Conservation (phyloP, 2,329 filamentous ascomycete genomes). For the Hypoxylon sp. region DNA sequence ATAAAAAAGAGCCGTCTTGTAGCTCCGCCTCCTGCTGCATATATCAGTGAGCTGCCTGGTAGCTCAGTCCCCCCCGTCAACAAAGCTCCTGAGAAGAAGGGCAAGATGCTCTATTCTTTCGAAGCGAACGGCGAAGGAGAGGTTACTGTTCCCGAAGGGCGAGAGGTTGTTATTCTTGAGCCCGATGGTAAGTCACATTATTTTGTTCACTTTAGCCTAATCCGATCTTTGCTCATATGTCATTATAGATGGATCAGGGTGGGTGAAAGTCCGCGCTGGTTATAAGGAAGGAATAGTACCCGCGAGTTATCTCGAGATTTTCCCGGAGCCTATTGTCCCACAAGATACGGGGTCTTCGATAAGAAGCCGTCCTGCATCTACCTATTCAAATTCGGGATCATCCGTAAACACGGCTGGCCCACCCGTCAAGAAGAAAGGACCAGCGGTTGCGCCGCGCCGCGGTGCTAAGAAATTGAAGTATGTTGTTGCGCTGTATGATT, state of each 20-base stretch:
- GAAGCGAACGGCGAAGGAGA: conserved; percentile 86
- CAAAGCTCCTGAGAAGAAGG: conserved; percentile 71
- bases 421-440: conserved; percentile 84
- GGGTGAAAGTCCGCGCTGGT: conserved; percentile 86
- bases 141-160: conserved; percentile 82
- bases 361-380: conserved; percentile 75
- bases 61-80: conserved; percentile 55
- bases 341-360: conserved; percentile 63
- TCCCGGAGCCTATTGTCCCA: conserved; percentile 62
- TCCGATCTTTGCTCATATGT: conserved; percentile 53
- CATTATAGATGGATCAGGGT: conserved; percentile 84
- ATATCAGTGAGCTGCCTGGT: conserved; percentile 78
- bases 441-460: conserved; percentile 89
- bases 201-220: conserved; percentile 8
- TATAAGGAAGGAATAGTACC: conserved; percentile 89
- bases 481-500: conserved; percentile 93
- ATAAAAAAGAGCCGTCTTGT: conserved; percentile 80
- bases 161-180: conserved; percentile 83
- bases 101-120: conserved; percentile 92
- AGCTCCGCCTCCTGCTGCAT: conserved; percentile 88
- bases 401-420: conserved; percentile 67
- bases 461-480: conserved; percentile 96
- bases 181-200: conserved; percentile 82
- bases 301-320: conserved; percentile 83
- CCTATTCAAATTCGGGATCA: conserved; percentile 82